These are phyloP conservation scores for Mucuna pruriens DNA, from an alignment of 306 rosid species.

Conservation along the genomic window DNA sequence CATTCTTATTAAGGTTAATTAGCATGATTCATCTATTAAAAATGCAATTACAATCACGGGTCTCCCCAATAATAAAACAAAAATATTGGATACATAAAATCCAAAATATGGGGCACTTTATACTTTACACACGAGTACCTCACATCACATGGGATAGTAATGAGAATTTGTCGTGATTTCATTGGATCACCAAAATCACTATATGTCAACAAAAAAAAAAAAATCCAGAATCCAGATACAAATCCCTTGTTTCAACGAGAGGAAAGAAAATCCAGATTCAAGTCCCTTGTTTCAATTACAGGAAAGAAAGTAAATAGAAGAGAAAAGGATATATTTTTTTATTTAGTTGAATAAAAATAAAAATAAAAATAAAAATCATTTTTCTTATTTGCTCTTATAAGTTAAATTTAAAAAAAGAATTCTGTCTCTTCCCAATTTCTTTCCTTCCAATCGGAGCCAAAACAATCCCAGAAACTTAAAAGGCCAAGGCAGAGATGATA, in stretches of 20 bases:
- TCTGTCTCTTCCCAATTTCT: not conserved
- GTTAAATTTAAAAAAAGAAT: not conserved
- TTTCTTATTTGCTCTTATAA: not conserved
- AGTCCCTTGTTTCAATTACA: not conserved
- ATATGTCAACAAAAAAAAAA: not conserved
- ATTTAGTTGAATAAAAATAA: not conserved
- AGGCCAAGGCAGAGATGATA: not conserved
- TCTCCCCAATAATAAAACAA: too few species aligned
- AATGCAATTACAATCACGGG: too few species aligned
- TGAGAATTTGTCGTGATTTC: not conserved
- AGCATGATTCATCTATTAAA: not conserved
- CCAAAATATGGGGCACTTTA: too few species aligned
- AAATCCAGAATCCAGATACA: not conserved
- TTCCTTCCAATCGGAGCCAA: not conserved
- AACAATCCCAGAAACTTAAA: not conserved
- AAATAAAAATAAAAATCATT: not conserved
- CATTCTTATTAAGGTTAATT: not conserved
- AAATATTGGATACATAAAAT: too few species aligned
- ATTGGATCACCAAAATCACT: not conserved
- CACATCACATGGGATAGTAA: slow-evolving; percentile 22
- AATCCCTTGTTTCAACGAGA: not conserved
- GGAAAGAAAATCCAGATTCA: not conserved
- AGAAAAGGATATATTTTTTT: not conserved
- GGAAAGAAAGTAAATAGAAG: not conserved
- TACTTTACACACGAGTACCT: not conserved